phyloP scores from a whole-genome alignment of 139 green algal species.

The Chlorella sp. region DNA sequence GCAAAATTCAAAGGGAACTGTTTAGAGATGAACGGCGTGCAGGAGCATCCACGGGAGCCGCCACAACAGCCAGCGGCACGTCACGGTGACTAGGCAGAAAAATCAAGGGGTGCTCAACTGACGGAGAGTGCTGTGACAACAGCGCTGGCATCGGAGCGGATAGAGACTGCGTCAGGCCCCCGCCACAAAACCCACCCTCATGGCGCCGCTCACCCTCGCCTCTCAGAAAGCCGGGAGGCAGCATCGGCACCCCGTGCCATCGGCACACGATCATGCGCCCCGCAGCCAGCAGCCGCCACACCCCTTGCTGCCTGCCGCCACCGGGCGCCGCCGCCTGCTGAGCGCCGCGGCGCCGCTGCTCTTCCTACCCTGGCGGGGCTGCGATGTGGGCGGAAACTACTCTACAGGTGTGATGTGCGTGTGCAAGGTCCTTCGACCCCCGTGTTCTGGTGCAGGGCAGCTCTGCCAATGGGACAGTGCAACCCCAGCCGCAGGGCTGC shows the following conservation, averaged over 20 bases:
- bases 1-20: too few species aligned
- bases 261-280: too few species aligned
- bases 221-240: background rate
- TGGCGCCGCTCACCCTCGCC: background rate
- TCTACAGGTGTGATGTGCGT: conserved; percentile 21
- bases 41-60: too few species aligned
- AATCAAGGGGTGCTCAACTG: too few species aligned
- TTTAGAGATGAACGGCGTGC: background rate
- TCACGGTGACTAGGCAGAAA: too few species aligned
- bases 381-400: conserved; percentile 29
- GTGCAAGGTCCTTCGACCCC: background rate
- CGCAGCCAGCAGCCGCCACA: background rate
- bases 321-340: background rate
- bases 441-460: too few species aligned
- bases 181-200: background rate
- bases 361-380: conserved; percentile 31
- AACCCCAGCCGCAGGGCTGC: background rate
- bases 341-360: conserved; percentile 6
- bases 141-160: too few species aligned
- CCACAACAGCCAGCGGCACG: too few species aligned
- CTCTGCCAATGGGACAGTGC: too few species aligned
- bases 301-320: background rate
- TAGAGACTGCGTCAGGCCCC: too few species aligned
- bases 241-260: too few species aligned
- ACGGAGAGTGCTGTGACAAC: too few species aligned